Evolutionary conservation across 2,329 filamentous ascomycete species (phyloP).

Genomic region (Myrmaecium sp.): DNA sequence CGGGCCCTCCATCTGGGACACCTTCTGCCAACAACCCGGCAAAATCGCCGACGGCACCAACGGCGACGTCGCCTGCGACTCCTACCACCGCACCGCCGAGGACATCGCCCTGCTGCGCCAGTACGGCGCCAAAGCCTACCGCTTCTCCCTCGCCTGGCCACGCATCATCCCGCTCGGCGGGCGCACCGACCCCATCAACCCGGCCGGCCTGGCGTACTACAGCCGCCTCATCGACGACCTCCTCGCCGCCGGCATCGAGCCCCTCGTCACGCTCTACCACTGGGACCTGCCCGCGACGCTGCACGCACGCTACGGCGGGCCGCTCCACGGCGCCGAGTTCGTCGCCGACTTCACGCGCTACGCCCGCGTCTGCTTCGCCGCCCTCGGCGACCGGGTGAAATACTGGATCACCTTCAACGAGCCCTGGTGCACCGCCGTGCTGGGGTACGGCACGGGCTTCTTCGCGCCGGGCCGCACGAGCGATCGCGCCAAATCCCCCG

Average conservation of each 20-base stretch:
- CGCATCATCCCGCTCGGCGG: slow-evolving; percentile 76
- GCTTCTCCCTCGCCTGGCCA: slow-evolving; percentile 71
- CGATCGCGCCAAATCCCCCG: slow-evolving; percentile 50
- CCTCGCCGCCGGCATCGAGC: slow-evolving; percentile 56
- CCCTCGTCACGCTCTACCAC: slow-evolving; percentile 71
- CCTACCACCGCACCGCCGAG: slow-evolving; percentile 61
- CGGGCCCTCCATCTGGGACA: slow-evolving; percentile 75
- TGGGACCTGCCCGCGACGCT: slow-evolving; percentile 74
- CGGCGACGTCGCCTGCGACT: slow-evolving; percentile 69
- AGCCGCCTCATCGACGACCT: slow-evolving; percentile 64
- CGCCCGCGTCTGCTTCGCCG: slow-evolving; percentile 57
- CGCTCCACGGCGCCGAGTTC: slow-evolving; percentile 69
- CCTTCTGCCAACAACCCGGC: slow-evolving; percentile 63
- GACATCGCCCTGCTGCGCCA: slow-evolving; percentile 65
- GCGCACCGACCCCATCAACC: slow-evolving; percentile 65
- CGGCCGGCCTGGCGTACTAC: slow-evolving; percentile 62
- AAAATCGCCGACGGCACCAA: slow-evolving; percentile 67
- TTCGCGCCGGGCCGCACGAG: slow-evolving; percentile 74
- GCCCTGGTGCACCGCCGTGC: slow-evolving; percentile 68
- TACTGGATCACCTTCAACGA: slow-evolving; percentile 88
- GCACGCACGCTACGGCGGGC: slow-evolving; percentile 64
- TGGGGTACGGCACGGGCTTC: slow-evolving; percentile 61
- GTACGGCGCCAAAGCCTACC: slow-evolving; percentile 57
- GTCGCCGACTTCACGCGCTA: slow-evolving; percentile 67
- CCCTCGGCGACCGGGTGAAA: slow-evolving; percentile 57